Conservation (phyloP, 306 rosid species). For the Vigna reflexopilosa region DNA sequence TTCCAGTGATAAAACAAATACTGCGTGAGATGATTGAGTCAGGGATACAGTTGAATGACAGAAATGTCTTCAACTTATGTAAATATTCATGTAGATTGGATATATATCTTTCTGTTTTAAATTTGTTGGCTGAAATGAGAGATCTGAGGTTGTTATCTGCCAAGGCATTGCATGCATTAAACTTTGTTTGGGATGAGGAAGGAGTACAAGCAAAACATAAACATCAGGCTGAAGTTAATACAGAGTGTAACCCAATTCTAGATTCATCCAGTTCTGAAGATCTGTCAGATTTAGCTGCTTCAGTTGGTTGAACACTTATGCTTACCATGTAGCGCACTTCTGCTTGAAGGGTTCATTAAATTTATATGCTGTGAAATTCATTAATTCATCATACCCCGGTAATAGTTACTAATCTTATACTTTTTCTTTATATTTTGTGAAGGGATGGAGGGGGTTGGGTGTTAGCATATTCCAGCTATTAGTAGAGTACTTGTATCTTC, state of each 20-base stretch:
- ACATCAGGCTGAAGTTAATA: slow-evolving; percentile 31
- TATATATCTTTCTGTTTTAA: slow-evolving; percentile 29
- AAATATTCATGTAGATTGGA: slow-evolving; percentile 41
- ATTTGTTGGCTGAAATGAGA: slow-evolving; percentile 59
- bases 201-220: slow-evolving; percentile 42
- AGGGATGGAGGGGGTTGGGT: not conserved
- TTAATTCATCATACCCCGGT: slow-evolving; percentile 1
- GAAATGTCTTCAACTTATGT: slow-evolving; percentile 52
- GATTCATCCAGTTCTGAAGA: slow-evolving; percentile 64
- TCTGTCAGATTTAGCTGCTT: slow-evolving; percentile 54
- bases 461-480: not conserved
- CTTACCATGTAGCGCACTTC: not conserved
- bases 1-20: slow-evolving; percentile 47
- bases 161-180: slow-evolving; percentile 28
- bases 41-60: slow-evolving; percentile 51
- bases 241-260: slow-evolving; percentile 34
- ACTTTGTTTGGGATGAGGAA: slow-evolving; percentile 23
- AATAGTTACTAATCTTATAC: not conserved
- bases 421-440: not conserved
- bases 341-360: slow-evolving; percentile 26
- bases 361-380: slow-evolving; percentile 7
- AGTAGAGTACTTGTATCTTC: not conserved
- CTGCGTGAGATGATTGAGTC: slow-evolving; percentile 69
- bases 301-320: slow-evolving; percentile 51
- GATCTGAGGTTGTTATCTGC: slow-evolving; percentile 60